Evolutionary conservation across 371 early-diverging fungal genomes (phyloP).

Genomic region (Umbelopsis sp.): DNA sequence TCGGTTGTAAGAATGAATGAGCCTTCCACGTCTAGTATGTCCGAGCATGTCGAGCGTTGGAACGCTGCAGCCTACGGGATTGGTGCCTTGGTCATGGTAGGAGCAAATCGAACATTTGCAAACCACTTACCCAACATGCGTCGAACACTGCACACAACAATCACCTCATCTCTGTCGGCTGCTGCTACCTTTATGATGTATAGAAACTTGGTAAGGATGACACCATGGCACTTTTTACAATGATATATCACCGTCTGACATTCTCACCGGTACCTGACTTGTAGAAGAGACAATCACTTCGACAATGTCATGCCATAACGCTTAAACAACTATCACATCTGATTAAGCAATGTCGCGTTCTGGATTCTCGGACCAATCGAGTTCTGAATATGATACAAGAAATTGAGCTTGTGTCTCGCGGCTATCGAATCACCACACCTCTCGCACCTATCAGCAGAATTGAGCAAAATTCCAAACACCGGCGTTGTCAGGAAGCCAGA

Average conservation of each 20-base stretch:
- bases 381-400: conserved; percentile 71
- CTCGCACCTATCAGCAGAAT: conserved; percentile 70
- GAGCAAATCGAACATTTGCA: neutral
- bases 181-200: conserved; percentile 24
- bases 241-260: neutral
- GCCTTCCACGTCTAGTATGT: neutral
- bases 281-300: conserved; percentile 56
- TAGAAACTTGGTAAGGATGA: conserved; percentile 39
- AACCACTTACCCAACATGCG: neutral
- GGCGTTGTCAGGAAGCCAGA: conserved; percentile 53
- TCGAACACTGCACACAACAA: neutral
- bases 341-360: conserved; percentile 52
- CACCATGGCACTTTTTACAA: neutral
- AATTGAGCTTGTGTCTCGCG: conserved; percentile 73
- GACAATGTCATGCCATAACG: conserved; percentile 54
- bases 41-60: neutral
- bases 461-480: conserved; percentile 60
- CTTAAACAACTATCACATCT: conserved; percentile 51
- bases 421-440: conserved; percentile 67
- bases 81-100: neutral
- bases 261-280: neutral
- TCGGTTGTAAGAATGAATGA: neutral
- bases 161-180: neutral
- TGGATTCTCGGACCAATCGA: conserved; percentile 64
- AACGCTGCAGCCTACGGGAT: neutral